Evolutionary conservation across 192 early-diverging fungal genomes (phyloP).

Genomic region (Backusella circina): DNA sequence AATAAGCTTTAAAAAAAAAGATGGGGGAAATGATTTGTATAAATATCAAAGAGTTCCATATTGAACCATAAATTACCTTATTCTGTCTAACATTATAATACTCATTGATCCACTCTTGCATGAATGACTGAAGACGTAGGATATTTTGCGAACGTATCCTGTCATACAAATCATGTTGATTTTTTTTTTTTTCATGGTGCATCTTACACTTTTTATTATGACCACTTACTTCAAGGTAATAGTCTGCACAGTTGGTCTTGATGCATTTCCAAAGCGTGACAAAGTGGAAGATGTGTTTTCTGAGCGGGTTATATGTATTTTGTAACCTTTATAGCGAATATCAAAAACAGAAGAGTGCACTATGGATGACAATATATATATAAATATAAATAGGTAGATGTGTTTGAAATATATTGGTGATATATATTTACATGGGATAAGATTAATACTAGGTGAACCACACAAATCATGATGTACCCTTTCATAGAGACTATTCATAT

Average conservation of each 20-base stretch:
- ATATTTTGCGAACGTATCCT: background rate
- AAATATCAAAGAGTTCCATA: background rate
- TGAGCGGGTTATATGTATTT: background rate
- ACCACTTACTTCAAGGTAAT: background rate
- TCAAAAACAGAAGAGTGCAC: background rate
- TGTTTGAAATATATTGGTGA: too few species aligned
- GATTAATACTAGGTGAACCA: background rate
- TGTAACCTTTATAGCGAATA: background rate
- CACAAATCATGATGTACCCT: background rate
- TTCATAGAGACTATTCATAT: background rate
- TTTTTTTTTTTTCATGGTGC: too few species aligned
- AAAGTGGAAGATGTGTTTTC: background rate
- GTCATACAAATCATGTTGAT: too few species aligned
- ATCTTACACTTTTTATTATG: background rate
- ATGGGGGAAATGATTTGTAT: background rate
- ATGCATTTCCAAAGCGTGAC: background rate
- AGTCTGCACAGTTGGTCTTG: background rate
- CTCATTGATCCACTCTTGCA: conserved; percentile 22
- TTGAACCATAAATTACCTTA: conserved; percentile 9
- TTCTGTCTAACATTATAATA: conserved; percentile 7
- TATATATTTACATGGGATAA: conserved; percentile 15
- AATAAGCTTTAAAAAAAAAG: background rate
- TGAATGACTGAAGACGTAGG: background rate
- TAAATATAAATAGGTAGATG: too few species aligned
- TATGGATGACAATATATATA: background rate